These are phyloP conservation scores for Inonotus obliquus DNA, from an alignment of 1,284 basidiomycete species.

Conservation along the genomic window DNA sequence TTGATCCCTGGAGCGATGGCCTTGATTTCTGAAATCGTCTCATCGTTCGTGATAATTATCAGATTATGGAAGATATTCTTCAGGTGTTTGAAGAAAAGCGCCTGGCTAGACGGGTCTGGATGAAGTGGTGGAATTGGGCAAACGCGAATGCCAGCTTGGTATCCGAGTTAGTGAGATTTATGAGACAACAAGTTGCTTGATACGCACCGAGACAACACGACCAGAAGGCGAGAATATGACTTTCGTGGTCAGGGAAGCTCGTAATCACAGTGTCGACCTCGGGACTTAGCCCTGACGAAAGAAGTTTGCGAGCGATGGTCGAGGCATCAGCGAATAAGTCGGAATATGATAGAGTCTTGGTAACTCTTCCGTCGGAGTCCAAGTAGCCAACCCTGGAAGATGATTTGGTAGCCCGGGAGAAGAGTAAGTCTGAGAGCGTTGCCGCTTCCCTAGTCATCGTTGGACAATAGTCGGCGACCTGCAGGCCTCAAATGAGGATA, in stretches of 20 bases:
- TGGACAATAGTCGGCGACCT: not conserved
- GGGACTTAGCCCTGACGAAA: slow-evolving; percentile 13
- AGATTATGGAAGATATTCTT: slow-evolving; percentile 16
- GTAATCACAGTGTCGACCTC: slow-evolving; percentile 19
- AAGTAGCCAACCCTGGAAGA: slow-evolving; percentile 16
- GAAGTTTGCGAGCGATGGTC: slow-evolving; percentile 16
- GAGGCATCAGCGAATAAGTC: slow-evolving; percentile 18
- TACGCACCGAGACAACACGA: slow-evolving; percentile 22
- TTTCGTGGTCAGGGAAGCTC: slow-evolving; percentile 22
- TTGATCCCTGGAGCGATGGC: slow-evolving; percentile 13
- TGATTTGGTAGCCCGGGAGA: slow-evolving; percentile 1
- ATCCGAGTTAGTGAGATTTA: not conserved
- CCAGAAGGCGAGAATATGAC: slow-evolving; percentile 23
- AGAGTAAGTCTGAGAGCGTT: slow-evolving; percentile 18
- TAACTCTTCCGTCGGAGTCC: slow-evolving; percentile 13
- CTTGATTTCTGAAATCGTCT: slow-evolving; percentile 10
- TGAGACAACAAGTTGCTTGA: not conserved
- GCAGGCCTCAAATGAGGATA: too few relatives aligned
- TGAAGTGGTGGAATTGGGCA: slow-evolving; percentile 23
- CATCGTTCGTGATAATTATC: slow-evolving; percentile 16
- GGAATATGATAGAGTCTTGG: slow-evolving; percentile 18
- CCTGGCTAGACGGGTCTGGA: slow-evolving; percentile 21
- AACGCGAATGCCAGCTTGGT: slow-evolving; percentile 20
- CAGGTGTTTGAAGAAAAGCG: slow-evolving; percentile 19
- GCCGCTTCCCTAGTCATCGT: not conserved